Evolutionary conservation across 345 rosid genomes (phyloP).

Genomic region (Heritiera fomes): DNA sequence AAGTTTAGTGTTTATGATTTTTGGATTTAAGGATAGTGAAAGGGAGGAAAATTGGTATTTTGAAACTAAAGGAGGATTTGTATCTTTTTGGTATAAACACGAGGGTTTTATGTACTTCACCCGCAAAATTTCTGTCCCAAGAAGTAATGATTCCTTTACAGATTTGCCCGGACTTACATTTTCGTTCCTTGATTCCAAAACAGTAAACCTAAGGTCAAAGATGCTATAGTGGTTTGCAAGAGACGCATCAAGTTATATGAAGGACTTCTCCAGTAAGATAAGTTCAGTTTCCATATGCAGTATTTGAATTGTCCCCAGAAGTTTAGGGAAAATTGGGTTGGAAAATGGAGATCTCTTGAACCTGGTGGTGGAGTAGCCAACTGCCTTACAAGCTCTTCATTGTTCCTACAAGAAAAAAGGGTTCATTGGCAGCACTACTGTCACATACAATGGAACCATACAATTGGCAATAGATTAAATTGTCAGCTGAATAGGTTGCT

Average conservation of each 20-base stretch:
- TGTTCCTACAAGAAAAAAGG: conserved; percentile 37
- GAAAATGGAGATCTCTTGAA: conserved; percentile 59
- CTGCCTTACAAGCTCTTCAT: conserved; percentile 47
- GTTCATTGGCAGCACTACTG: too few species aligned
- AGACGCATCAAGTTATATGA: conserved; percentile 64
- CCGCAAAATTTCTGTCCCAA: too few species aligned
- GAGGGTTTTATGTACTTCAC: too few species aligned
- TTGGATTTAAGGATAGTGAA: too few species aligned
- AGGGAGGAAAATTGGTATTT: too few species aligned
- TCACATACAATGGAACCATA: background rate
- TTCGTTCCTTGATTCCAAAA: conserved; percentile 71
- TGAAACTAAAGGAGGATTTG: too few species aligned
- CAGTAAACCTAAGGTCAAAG: conserved; percentile 58
- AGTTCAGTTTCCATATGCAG: conserved; percentile 74
- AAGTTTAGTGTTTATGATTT: too few species aligned
- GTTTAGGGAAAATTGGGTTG: conserved; percentile 50
- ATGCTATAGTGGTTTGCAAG: conserved; percentile 31
- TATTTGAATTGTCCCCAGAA: conserved; percentile 68
- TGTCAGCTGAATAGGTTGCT: too few species aligned
- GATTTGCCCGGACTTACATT: conserved; percentile 42
- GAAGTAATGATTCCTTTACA: too few species aligned
- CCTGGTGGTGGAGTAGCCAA: conserved; percentile 44
- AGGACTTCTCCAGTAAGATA: conserved; percentile 91
- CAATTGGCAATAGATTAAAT: background rate
- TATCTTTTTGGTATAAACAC: too few species aligned